Evolutionary conservation across 345 rosid species (phyloP).

Genomic region (Aurinia saxatilis): DNA sequence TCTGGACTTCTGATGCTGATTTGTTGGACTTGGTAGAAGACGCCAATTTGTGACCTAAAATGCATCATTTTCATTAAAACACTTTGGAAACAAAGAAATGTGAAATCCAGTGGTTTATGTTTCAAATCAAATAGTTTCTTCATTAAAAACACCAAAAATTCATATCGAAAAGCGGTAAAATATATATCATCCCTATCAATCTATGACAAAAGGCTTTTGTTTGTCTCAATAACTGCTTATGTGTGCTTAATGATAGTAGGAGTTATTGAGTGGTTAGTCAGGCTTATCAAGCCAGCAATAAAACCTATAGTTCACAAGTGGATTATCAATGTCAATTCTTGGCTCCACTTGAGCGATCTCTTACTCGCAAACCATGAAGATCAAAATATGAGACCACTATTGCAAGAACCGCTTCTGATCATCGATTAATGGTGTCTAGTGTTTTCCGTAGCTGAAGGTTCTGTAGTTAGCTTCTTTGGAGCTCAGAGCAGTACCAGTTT

Average conservation of each 20-base stretch:
- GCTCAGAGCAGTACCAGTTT: not conserved
- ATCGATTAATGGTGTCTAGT: not conserved
- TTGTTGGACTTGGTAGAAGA: too few species aligned
- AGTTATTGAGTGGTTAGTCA: not conserved
- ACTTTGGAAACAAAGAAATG: too few species aligned
- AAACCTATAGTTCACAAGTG: conserved; percentile 1
- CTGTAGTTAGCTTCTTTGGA: not conserved
- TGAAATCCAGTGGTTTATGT: too few species aligned
- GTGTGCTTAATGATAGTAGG: not conserved
- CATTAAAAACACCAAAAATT: too few species aligned
- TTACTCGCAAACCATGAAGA: not conserved
- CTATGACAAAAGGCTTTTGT: not conserved
- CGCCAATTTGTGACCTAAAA: too few species aligned
- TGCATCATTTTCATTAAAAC: too few species aligned
- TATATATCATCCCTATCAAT: too few species aligned
- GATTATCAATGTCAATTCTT: conserved; percentile 1
- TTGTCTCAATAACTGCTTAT: not conserved
- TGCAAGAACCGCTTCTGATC: not conserved
- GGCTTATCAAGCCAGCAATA: not conserved
- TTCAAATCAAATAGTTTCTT: too few species aligned
- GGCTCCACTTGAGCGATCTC: conserved; percentile 9
- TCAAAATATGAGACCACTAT: not conserved
- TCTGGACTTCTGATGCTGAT: too few species aligned
- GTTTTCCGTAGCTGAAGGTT: not conserved
- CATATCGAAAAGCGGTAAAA: too few species aligned